Conservation (phyloP, 768 basidiomycete genomes). For the Mycena albidolilacea region DNA sequence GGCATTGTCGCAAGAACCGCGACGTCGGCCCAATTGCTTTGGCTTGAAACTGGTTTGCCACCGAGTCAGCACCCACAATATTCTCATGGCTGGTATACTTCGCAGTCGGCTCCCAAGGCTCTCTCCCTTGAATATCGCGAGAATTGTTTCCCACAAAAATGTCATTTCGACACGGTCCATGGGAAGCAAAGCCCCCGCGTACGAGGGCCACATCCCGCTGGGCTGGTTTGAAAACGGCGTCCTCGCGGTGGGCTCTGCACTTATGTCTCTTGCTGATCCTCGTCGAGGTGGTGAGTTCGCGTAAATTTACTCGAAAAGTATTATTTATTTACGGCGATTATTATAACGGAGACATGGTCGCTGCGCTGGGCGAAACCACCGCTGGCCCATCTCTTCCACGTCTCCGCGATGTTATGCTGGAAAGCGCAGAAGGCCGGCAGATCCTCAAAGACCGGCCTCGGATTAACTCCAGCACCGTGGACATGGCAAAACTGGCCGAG, state of each 20-base stretch:
- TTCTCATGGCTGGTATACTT: slow-evolving; percentile 7
- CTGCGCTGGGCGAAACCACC: slow-evolving; percentile 94
- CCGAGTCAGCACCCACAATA: background rate
- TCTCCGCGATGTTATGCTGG: slow-evolving; percentile 84
- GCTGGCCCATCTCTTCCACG: slow-evolving; percentile 83
- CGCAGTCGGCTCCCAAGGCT: slow-evolving; percentile 3
- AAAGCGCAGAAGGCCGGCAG: slow-evolving; percentile 84
- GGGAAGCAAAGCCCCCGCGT: slow-evolving; percentile 62
- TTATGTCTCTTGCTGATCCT: slow-evolving; percentile 87
- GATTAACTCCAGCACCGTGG: slow-evolving; percentile 81
- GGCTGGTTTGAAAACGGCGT: slow-evolving; percentile 88
- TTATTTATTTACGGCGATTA: slow-evolving; percentile 5
- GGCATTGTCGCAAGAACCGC: background rate
- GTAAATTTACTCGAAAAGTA: background rate
- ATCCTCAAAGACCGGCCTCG: slow-evolving; percentile 89
- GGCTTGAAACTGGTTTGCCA: slow-evolving; percentile 3
- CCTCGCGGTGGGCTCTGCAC: slow-evolving; percentile 87
- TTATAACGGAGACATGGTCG: slow-evolving; percentile 85
- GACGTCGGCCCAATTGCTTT: background rate
- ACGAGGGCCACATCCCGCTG: slow-evolving; percentile 87
- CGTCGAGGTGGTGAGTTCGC: slow-evolving; percentile 81
- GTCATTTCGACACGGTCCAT: slow-evolving; percentile 33
- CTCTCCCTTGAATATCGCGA: slow-evolving; percentile 3
- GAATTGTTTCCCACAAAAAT: slow-evolving; percentile 17
- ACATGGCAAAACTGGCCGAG: slow-evolving; percentile 75